Evolutionary conservation across 2,329 filamentous ascomycete genomes (phyloP).

Genomic region (Colletotrichum phormii): DNA sequence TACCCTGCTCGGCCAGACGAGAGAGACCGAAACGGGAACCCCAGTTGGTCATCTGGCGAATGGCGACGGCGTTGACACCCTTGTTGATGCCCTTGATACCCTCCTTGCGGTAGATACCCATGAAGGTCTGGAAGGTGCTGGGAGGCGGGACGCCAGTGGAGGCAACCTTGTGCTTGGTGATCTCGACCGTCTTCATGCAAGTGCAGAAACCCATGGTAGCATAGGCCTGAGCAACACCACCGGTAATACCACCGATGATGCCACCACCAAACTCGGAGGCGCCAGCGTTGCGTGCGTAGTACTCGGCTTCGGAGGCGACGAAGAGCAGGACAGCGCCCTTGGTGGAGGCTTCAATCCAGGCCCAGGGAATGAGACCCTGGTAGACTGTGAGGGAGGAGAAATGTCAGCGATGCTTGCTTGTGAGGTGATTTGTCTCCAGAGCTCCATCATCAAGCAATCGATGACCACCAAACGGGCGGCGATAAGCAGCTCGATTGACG

Average conservation of each 20-base stretch:
- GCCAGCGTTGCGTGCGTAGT: conserved; percentile 85
- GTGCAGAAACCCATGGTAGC: conserved; percentile 99
- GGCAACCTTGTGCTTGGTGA: conserved; percentile 97
- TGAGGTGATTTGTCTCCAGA: background rate
- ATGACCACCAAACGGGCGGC: background rate
- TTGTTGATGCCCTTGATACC: conserved; percentile 97
- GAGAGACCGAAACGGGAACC: conserved; percentile 95
- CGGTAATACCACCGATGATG: conserved; percentile 90
- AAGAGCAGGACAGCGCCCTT: conserved; percentile 99
- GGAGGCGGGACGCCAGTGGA: conserved; percentile 84
- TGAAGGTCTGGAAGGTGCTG: conserved; percentile 95
- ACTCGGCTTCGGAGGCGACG: conserved; percentile 98
- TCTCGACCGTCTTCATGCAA: conserved; percentile 99
- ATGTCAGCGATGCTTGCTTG: conserved; percentile 40
- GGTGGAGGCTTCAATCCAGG: conserved; percentile 99
- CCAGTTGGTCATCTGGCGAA: conserved; percentile 99
- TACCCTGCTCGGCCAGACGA: conserved; percentile 89
- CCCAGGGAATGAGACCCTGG: conserved; percentile 99
- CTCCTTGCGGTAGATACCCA: conserved; percentile 95
- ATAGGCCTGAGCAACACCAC: conserved; percentile 97
- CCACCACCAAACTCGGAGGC: conserved; percentile 89
- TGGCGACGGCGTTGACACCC: conserved; percentile 98
- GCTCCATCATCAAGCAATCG: background rate
- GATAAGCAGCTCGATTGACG: background rate
- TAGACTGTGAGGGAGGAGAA: conserved; percentile 75